phyloP scores from a whole-genome alignment of 78 protist genomes.

The Dictyostelium firmibasis region DNA sequence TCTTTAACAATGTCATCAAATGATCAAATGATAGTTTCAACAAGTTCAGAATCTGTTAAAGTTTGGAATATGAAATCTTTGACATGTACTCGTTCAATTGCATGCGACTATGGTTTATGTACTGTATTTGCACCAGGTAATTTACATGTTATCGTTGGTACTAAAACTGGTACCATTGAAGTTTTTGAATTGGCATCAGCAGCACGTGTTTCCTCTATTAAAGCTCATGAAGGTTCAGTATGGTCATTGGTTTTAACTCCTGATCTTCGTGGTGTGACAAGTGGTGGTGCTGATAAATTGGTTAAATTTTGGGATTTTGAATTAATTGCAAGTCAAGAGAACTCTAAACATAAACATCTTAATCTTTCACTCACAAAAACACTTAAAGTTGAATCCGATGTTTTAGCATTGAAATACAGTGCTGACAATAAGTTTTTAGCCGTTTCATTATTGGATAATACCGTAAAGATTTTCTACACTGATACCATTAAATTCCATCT shows the following conservation, averaged over 20 bases:
- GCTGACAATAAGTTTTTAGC: conserved; percentile 86
- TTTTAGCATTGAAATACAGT: conserved; percentile 70
- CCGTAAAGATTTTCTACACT: conserved; percentile 90
- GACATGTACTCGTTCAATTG: conserved; percentile 84
- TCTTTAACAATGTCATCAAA: conserved; percentile 78
- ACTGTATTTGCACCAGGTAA: conserved; percentile 90
- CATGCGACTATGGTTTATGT: conserved; percentile 88
- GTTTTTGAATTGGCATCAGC: conserved; percentile 88
- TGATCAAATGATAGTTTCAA: conserved; percentile 54
- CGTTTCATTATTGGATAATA: conserved; percentile 92
- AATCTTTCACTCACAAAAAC: conserved; percentile 68
- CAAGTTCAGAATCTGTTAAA: conserved; percentile 67
- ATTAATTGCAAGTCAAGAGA: not conserved
- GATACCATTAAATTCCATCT: conserved; percentile 94
- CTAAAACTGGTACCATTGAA: conserved; percentile 92
- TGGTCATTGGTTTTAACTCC: conserved; percentile 80
- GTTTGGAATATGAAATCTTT: conserved; percentile 83
- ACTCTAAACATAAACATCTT: conserved; percentile 15
- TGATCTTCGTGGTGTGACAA: conserved; percentile 84
- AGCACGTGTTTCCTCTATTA: conserved; percentile 8
- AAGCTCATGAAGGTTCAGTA: conserved; percentile 90
- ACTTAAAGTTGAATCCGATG: conserved; percentile 89
- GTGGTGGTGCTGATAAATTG: conserved; percentile 92
- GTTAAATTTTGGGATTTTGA: conserved; percentile 97
- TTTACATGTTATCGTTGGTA: conserved; percentile 92